These are phyloP conservation scores for Brassica hybrid DNA, from an alignment of 441 rosid genomes.

Conservation along the genomic window DNA sequence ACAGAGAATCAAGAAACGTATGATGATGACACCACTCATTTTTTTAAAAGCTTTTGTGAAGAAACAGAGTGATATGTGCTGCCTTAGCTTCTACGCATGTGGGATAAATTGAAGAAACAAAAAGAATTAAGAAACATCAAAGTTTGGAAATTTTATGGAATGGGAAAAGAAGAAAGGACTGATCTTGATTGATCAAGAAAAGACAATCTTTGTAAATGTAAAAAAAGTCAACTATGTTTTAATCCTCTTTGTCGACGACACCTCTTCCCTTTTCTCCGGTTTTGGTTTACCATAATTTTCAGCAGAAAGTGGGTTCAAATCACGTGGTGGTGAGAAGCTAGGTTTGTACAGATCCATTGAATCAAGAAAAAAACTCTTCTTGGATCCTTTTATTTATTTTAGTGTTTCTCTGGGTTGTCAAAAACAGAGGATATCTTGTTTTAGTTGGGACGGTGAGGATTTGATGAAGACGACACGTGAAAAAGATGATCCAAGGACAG, in stretches of 20 bases:
- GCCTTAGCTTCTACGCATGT: constrained; percentile 27
- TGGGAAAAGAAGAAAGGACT: constrained; percentile 1
- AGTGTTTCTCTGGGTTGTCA: constrained; percentile 39
- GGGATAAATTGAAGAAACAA: constrained; percentile 6
- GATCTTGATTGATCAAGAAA: constrained; percentile 38
- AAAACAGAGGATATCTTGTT: neutral
- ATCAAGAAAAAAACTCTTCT: neutral
- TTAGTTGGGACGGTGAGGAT: constrained; percentile 48
- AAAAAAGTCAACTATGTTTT: constrained; percentile 39
- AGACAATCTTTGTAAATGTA: constrained; percentile 14
- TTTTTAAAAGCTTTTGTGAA: constrained; percentile 25
- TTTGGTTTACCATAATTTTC: constrained; percentile 4
- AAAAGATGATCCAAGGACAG: constrained; percentile 33
- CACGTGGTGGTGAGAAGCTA: constrained; percentile 40
- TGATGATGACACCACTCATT: constrained; percentile 12
- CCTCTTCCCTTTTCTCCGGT: constrained; percentile 27
- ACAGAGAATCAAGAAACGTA: constrained; percentile 37
- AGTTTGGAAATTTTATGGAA: constrained; percentile 24
- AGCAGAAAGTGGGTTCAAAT: constrained; percentile 39
- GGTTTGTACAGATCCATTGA: constrained; percentile 40
- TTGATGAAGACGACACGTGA: constrained; percentile 53
- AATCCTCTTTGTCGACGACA: constrained; percentile 28
- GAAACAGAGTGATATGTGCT: constrained; percentile 3
- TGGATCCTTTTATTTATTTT: constrained; percentile 1
- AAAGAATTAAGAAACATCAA: neutral